Evolutionary conservation across 2,329 filamentous ascomycete genomes (phyloP).

Genomic region (Stagonosporopsis tanaceti): DNA sequence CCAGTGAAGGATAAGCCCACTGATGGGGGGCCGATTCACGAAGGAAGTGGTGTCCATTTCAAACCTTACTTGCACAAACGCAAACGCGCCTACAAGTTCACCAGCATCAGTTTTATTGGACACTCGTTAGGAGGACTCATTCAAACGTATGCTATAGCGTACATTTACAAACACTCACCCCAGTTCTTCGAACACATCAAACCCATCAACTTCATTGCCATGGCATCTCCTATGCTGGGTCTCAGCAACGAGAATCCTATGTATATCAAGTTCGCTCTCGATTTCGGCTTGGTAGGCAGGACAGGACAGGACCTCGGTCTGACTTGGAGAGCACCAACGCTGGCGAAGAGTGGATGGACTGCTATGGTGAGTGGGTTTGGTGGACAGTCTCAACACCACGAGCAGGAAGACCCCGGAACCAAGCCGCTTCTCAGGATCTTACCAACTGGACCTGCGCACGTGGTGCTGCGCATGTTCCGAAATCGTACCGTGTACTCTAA

Average conservation of each 20-base stretch:
- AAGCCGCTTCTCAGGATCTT: slow-evolving; percentile 90
- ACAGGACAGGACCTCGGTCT: slow-evolving; percentile 94
- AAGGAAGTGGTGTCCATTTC: slow-evolving; percentile 66
- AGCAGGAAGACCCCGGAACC: slow-evolving; percentile 74
- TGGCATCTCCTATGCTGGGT: slow-evolving; percentile 88
- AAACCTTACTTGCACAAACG: slow-evolving; percentile 55
- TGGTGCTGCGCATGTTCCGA: slow-evolving; percentile 84
- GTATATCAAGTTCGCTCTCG: slow-evolving; percentile 95
- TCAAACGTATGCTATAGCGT: slow-evolving; percentile 93
- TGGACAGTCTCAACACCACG: slow-evolving; percentile 64
- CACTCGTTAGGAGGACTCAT: slow-evolving; percentile 90
- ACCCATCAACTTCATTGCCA: slow-evolving; percentile 87
- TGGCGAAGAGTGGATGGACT: slow-evolving; percentile 86
- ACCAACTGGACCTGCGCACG: slow-evolving; percentile 89
- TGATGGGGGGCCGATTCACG: slow-evolving; percentile 61
- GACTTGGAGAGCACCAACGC: slow-evolving; percentile 89
- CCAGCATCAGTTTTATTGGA: slow-evolving; percentile 92
- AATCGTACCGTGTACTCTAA: slow-evolving; percentile 96
- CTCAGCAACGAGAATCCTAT: slow-evolving; percentile 97
- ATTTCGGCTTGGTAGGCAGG: slow-evolving; percentile 94
- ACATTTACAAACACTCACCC: slow-evolving; percentile 95
- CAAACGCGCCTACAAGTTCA: slow-evolving; percentile 77
- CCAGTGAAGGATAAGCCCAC: slow-evolving; percentile 52
- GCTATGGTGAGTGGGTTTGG: slow-evolving; percentile 84
- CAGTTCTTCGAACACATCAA: slow-evolving; percentile 86